These are phyloP conservation scores for Gracilaria domingensis DNA, from an alignment of 23 red algal genomes.

Conservation along the genomic window DNA sequence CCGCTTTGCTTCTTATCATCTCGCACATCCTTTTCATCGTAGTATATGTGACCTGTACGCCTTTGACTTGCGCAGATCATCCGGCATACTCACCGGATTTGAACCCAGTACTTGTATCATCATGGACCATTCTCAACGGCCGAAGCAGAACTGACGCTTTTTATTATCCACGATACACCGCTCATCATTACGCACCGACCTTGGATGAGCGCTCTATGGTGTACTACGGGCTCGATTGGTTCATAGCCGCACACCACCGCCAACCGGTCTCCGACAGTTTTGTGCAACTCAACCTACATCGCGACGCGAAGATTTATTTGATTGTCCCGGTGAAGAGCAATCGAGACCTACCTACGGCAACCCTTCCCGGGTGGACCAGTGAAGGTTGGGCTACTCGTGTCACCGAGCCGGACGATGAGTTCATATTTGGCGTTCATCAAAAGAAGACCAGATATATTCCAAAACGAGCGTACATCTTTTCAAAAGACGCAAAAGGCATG, in stretches of 20 bases:
- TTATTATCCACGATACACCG: constrained; percentile 23
- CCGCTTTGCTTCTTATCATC: no score
- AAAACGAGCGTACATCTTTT: constrained; percentile 35
- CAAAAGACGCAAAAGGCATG: background rate
- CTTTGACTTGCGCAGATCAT: constrained; percentile 23
- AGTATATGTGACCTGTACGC: no score
- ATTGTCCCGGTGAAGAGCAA: background rate
- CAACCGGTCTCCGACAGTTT: background rate
- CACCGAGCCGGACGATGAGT: background rate
- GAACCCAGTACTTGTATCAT: constrained; percentile 37
- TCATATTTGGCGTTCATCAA: constrained; percentile 44
- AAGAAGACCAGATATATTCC: constrained; percentile 14
- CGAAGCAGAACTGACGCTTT: background rate
- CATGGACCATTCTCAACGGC: constrained; percentile 19
- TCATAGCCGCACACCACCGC: background rate
- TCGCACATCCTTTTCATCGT: no score
- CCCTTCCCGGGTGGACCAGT: constrained; percentile 22
- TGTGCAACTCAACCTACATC: constrained; percentile 37
- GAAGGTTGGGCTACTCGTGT: constrained; percentile 40
- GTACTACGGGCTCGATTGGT: constrained; percentile 36
- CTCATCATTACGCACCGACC: constrained; percentile 17
- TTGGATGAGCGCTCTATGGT: background rate
- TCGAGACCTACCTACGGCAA: background rate
- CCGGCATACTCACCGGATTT: constrained; percentile 19
- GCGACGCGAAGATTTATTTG: constrained; percentile 21